Evolutionary conservation across 305 asterid species (phyloP), one percentile per base, ranked within the genome.

Genomic region (Lippia alba): DNA sequence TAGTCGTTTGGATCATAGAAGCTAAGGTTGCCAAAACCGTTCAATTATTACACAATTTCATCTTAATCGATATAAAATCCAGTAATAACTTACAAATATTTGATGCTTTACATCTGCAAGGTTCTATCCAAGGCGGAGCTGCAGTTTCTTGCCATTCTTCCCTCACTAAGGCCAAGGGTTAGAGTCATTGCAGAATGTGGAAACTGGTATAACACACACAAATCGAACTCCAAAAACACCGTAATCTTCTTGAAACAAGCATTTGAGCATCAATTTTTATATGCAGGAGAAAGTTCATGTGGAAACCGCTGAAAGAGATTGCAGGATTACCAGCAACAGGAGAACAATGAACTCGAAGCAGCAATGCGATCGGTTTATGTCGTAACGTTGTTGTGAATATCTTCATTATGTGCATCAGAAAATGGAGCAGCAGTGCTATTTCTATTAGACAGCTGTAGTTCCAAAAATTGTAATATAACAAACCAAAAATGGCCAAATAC

Each of bases 171-270:
- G 77, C 96, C 97, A 36, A 77, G 61, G 40, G 97, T 91, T 39
- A 84, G 88, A 72, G 97, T 91, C 45, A 83, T 89, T 57, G 97
- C 95, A 56, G 97, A 91, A 67, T 91, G 96, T 51, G 97, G 96
- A 12, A 91, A 89, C 81, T 89, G 96, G 96, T 91, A 83, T 10
- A 34, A 9, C 70, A n/a, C 59, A n/a, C 12, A 44, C 49, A 44
- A 44, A 32, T 33, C 61, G 16, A 36, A 17, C 18, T 60, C 7
- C 44, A 3, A n/a, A 54, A 34, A 45, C 14, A 34, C 3, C 30
- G 30, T 56, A 4, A 45, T 34, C 12, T 16, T 51, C 19, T 16
- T 48, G 8, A 30, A 58, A 39, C 19, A 10, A 33, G 36, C 33
- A 63, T 45, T 50, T 64, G 66, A 61, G 44, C n/a, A 34, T 54